Percentiles rank a stretch among this genome's conserved stretches.
phyloP scores from a whole-genome alignment of 2,329 filamentous ascomycete genomes.

The Claviceps monticola region DNA sequence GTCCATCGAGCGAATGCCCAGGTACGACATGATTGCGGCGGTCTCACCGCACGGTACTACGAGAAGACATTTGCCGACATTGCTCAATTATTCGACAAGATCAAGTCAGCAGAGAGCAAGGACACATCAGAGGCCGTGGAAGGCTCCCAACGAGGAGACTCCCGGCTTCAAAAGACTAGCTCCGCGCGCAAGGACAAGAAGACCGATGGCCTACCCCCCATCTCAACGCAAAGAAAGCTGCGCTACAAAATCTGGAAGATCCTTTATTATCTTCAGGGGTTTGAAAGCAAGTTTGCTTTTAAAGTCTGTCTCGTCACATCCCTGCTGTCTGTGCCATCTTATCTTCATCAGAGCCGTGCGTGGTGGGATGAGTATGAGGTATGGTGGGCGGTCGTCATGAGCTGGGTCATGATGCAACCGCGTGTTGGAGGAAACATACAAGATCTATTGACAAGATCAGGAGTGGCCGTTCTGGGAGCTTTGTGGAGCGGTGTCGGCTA shows the following conservation, averaged over 20 bases:
- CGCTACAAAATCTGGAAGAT: slow-evolving; percentile 35
- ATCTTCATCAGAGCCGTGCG: slow-evolving; percentile 25
- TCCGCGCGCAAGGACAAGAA: background rate
- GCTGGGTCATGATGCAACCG: slow-evolving; percentile 38
- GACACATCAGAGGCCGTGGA: background rate
- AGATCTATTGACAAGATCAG: slow-evolving; percentile 37
- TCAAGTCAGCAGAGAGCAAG: slow-evolving; percentile 24
- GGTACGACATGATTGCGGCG: slow-evolving; percentile 44
- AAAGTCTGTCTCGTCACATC: slow-evolving; percentile 39
- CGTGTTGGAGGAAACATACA: slow-evolving; percentile 44
- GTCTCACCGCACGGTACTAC: slow-evolving; percentile 39
- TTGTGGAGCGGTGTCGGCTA: slow-evolving; percentile 40
- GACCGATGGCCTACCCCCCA: background rate
- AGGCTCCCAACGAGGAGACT: background rate
- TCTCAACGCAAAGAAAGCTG: slow-evolving; percentile 22
- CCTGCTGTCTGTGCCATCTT: slow-evolving; percentile 39
- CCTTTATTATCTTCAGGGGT: slow-evolving; percentile 40
- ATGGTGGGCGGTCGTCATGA: slow-evolving; percentile 46
- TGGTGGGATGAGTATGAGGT: slow-evolving; percentile 43
- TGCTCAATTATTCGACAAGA: slow-evolving; percentile 26
- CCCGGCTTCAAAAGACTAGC: background rate
- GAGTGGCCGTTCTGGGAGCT: slow-evolving; percentile 36
- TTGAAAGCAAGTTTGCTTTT: slow-evolving; percentile 42
- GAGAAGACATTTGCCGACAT: slow-evolving; percentile 32
- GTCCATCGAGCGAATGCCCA: slow-evolving; percentile 40